Percentiles rank a stretch among this genome's conserved stretches.
Conservation (phyloP, 179 eudicot species). For the Heliamphora pulchella region DNA sequence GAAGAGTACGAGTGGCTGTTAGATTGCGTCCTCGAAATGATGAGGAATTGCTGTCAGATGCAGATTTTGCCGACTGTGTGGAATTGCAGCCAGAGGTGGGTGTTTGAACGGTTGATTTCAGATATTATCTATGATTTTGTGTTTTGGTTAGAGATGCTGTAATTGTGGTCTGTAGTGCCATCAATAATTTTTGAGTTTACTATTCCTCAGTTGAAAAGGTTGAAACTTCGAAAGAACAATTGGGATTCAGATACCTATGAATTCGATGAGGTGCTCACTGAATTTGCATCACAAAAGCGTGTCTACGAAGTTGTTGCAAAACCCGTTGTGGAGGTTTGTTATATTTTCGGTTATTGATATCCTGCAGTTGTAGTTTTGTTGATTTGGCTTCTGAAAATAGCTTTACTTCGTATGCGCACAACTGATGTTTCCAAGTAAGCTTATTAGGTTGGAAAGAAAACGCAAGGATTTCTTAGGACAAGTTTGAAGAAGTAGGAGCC, state of each 20-base stretch:
- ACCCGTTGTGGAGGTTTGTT: slow-evolving; percentile 93
- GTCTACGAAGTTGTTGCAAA: slow-evolving; percentile 99
- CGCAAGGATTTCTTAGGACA: too few relatives aligned
- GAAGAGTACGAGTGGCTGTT: slow-evolving; percentile 95
- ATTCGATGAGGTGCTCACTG: slow-evolving; percentile 94
- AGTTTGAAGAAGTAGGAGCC: too few relatives aligned
- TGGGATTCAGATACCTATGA: slow-evolving; percentile 99
- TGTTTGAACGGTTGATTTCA: background rate
- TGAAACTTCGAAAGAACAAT: slow-evolving; percentile 93
- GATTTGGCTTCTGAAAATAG: background rate
- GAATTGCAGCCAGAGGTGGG: slow-evolving; percentile 90
- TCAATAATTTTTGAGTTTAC: slow-evolving; percentile 7
- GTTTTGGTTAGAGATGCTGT: background rate
- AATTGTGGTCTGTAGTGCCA: background rate
- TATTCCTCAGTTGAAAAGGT: slow-evolving; percentile 66
- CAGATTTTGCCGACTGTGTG: slow-evolving; percentile 97
- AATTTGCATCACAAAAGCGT: slow-evolving; percentile 90
- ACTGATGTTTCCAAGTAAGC: background rate
- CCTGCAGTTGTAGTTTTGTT: background rate
- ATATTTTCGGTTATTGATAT: background rate
- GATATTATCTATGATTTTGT: background rate
- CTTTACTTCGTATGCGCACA: background rate
- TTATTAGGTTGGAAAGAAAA: background rate
- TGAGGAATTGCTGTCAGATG: slow-evolving; percentile 85
- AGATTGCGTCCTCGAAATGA: slow-evolving; percentile 92